Evolutionary conservation across 2,329 filamentous ascomycete genomes (phyloP), one percentile per base, ranked within the genome.

Genomic region (Phoma herbarum): DNA sequence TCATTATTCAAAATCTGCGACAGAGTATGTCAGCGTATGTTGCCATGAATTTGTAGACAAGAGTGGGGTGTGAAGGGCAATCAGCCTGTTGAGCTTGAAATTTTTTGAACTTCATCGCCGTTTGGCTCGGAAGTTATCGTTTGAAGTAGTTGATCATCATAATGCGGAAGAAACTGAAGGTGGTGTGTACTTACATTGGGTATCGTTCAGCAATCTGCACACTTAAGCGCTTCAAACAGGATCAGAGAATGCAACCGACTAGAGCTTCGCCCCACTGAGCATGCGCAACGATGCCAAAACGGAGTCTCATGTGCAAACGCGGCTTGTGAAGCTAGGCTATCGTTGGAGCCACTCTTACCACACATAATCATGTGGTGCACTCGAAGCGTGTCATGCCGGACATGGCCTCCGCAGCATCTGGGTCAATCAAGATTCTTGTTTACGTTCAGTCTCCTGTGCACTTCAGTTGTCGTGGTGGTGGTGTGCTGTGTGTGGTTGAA

Each of bases 71-170:
- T 41, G 35, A 52, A 53, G 26, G 42, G 59, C 55, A 62, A 75
- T 84, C 82, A 84, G 80, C 80, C 78, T 83, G 81, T 83, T 83
- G 81, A 84, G 82, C 81, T 83, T 83, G 81, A 83, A 73, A 76
- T 76, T 70, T 43, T 74, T 73, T 67, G 64, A 64, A 70, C 74
- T 74, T 75, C 74, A 76, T 69, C 62, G 74, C 65, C 66, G 41
- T 67, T 41, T 63, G 65, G 71, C 73, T 76, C 72, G 65, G 74
- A 72, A 74, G 69, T 74, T 71, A 70, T 67, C 52, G 66, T 72
- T 71, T 65, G 60, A 66, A 64, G 61, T 47, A 43, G 35, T 65
- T 46, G 52, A 74, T 75, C 73, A 76, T 76, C 73, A 76, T 71
- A 41, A 58, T 60, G 66, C 59, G 42, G 11, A 35, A 35, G 49